Evolutionary conservation across 805 yeast genomes (phyloP), one percentile per base, ranked within the genome.

Genomic region (Starmerella etchellsii): DNA sequence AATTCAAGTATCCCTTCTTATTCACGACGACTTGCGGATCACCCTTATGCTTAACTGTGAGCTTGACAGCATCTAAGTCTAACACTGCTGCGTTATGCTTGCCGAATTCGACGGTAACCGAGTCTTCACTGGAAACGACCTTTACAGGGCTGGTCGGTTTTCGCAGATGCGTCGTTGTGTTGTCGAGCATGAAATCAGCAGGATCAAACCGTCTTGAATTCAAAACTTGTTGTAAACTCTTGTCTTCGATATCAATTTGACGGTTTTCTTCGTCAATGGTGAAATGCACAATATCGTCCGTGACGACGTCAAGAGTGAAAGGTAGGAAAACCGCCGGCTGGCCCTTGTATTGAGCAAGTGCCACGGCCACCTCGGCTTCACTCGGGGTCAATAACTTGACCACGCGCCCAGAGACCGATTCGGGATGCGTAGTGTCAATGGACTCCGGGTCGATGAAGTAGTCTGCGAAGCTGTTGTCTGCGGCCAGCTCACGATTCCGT

Each of bases 401-500:
- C 10, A 50, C 15, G 8, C 11, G 36, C 16, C 51, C 54, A 10
- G 36, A 23, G 22, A 50, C 27, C n/a, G 23, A 29, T 9, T 26
- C 29, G 2, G 48, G 43, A 35, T 42, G 25, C 18, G 26, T 14
- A 8, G 20, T 1, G 29, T 47, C 40, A 7, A 46, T 14, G 14
- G 36, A 25, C 10, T 20, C 24, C 2, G 39, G 29, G 15, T 31
- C 46, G 16, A 73, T 42, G 1, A 65, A 51, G 3, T 54, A 43
- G 29, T 71, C 48, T 2, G 65, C 14, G 20, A 24, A 55, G 48
- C 72, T 71, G 24, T 67, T 63, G 18, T 49, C 49, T 5, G 47
- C 41, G 5, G 71, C 64, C 55, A 71, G 83, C 42, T 73, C 74
- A 41, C 88, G 65, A 54, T 87, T 82, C 58, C 97, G 69, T 37